Conservation (phyloP, 2,329 filamentous ascomycete genomes). For the Alternaria gansuensis region DNA sequence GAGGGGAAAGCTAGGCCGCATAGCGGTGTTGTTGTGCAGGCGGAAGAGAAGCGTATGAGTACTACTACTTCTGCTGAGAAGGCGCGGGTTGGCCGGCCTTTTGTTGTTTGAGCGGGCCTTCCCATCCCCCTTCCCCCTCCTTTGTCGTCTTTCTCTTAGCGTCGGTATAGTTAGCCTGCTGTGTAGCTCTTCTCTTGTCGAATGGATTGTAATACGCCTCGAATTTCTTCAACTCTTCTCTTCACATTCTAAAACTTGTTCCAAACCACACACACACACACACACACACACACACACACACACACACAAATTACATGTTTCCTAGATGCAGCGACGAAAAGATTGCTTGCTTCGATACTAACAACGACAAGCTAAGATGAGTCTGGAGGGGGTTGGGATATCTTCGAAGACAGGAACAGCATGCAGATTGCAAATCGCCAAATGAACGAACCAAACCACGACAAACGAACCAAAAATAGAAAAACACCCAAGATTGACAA, state of each 20-base stretch:
- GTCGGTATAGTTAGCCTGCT: neutral
- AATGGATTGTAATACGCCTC: neutral
- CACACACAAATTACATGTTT: neutral
- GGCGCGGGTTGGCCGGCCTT: conserved; percentile 18
- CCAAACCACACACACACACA: neutral
- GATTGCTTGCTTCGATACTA: conserved; percentile 7
- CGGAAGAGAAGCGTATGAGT: conserved; percentile 9
- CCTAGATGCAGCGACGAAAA: neutral
- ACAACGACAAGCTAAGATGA: conserved; percentile 19
- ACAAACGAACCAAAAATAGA: neutral
- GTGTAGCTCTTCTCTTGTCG: neutral
- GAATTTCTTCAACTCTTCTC: neutral
- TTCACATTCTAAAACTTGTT: too few relatives aligned
- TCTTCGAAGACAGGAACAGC: conserved; percentile 16
- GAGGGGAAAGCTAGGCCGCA: conserved; percentile 2
- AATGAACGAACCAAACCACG: neutral
- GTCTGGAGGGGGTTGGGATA: conserved; percentile 16
- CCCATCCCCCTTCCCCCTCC: neutral
- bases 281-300: neutral
- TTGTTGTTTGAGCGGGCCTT: conserved; percentile 21
- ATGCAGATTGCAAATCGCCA: conserved; percentile 2
- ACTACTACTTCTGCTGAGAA: conserved; percentile 8
- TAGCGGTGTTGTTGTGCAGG: conserved; percentile 15
- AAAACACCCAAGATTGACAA: neutral
- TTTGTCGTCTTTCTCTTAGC: neutral